Evolutionary conservation across 805 yeast genomes (phyloP).

Genomic region (Metschnikowia baotianmanensis): DNA sequence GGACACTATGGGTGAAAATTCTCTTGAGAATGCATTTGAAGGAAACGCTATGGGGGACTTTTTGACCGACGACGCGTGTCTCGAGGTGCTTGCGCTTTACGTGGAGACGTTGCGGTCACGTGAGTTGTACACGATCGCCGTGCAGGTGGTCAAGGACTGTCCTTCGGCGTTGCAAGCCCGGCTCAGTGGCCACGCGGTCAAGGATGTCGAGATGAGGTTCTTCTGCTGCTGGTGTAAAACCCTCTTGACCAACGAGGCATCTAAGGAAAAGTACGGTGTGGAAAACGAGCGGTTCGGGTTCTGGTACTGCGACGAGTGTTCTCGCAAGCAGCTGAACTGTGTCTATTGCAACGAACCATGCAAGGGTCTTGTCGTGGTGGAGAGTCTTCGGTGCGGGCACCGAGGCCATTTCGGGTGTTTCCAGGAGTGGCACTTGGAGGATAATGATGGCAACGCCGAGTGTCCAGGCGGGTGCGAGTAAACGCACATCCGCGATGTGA

Average conservation of each 20-base stretch:
- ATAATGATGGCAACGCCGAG: conserved; percentile 54
- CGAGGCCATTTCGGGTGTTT: conserved; percentile 81
- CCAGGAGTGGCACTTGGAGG: conserved; percentile 69
- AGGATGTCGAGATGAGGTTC: conserved; percentile 39
- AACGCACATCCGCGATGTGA: not conserved
- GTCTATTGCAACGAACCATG: conserved; percentile 75
- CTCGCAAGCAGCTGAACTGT: conserved; percentile 61
- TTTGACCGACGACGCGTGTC: conserved; percentile 31
- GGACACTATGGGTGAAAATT: conserved; percentile 20
- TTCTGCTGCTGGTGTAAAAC: conserved; percentile 62
- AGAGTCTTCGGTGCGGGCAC: conserved; percentile 75
- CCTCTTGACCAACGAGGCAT: conserved; percentile 56
- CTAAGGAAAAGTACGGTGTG: conserved; percentile 37
- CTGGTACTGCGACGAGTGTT: conserved; percentile 84
- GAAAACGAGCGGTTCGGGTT: conserved; percentile 50
- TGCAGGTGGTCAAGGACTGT: conserved; percentile 49
- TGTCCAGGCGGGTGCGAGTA: conserved; percentile 75
- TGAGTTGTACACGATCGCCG: conserved; percentile 55
- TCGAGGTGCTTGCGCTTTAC: conserved; percentile 58
- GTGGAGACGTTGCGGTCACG: conserved; percentile 51
- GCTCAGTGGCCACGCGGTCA: conserved; percentile 32
- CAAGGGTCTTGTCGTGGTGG: conserved; percentile 62
- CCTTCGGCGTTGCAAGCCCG: conserved; percentile 29
- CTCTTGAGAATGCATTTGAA: no score
- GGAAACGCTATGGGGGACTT: conserved; percentile 7